A percentile compares a stretch with the other conserved stretches of the same genome.
Evolutionary conservation across 2,329 filamentous ascomycete genomes (phyloP).

Genomic region (Colletotrichum sp.): DNA sequence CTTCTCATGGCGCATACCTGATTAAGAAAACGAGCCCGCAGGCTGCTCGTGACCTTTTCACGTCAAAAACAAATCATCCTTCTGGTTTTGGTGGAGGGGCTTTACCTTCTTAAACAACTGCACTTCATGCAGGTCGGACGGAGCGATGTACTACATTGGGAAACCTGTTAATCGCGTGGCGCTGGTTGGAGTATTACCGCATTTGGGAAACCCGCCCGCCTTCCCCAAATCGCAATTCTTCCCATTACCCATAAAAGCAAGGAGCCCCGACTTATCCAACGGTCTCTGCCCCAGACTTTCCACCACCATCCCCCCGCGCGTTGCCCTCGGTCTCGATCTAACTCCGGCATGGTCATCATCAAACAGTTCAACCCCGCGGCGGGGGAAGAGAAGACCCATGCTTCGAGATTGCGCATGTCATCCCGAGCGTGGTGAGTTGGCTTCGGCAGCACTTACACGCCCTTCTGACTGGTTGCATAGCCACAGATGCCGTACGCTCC

Average conservation of each 20-base stretch:
- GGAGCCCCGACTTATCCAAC: not conserved
- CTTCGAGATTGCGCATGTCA: not conserved
- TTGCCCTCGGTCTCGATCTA: not conserved
- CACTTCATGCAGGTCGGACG: not conserved
- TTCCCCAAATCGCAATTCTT: not conserved
- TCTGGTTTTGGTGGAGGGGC: not conserved
- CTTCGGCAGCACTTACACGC: not conserved
- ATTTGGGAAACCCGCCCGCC: not conserved
- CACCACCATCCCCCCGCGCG: not conserved
- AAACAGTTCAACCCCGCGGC: not conserved
- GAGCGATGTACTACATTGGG: not conserved
- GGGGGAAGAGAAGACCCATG: not conserved
- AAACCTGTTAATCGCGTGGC: not conserved
- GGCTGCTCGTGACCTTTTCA: not conserved
- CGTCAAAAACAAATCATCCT: not conserved
- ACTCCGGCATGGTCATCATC: not conserved
- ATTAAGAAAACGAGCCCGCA: not conserved
- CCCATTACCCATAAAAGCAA: not conserved
- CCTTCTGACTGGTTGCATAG: not conserved
- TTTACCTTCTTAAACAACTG: not conserved
- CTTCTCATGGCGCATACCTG: not conserved
- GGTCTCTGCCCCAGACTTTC: not conserved
- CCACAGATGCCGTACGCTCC: not conserved
- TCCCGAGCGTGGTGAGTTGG: not conserved
- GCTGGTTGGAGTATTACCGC: conserved; percentile 40